Percentiles rank a stretch among this genome's conserved stretches.
Conservation (phyloP, 805 yeast species). For the Metschnikowia proteae region DNA sequence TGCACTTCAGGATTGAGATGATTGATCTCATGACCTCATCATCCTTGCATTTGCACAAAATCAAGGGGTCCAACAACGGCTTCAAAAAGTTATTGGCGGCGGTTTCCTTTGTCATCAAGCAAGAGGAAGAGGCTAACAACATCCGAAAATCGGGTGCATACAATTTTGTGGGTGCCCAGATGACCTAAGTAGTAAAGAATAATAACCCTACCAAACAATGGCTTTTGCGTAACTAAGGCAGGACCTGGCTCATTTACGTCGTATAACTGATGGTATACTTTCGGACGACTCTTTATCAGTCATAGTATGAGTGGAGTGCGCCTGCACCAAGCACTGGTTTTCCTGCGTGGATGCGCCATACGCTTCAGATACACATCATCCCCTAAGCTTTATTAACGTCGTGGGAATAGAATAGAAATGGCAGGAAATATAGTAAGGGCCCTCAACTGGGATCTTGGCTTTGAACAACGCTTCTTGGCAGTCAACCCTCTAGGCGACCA, state of each 20-base stretch:
- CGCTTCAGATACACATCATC: background rate
- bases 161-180: slow-evolving; percentile 9
- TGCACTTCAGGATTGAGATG: slow-evolving; percentile 44
- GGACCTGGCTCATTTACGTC: no score
- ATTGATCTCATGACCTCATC: slow-evolving; percentile 36
- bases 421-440: slow-evolving; percentile 61
- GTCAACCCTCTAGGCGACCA: slow-evolving; percentile 81
- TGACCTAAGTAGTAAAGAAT: background rate
- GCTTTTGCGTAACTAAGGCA: no score
- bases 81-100: slow-evolving; percentile 42
- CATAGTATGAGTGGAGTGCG: background rate
- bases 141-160: slow-evolving; percentile 13
- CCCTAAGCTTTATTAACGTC: background rate
- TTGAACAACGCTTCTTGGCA: slow-evolving; percentile 57
- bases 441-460: slow-evolving; percentile 54
- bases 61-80: slow-evolving; percentile 45
- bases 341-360: background rate
- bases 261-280: no score
- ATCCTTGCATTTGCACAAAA: slow-evolving; percentile 39
- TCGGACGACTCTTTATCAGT: no score
- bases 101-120: slow-evolving; percentile 43
- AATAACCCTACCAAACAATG: background rate
- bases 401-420: slow-evolving; percentile 28
- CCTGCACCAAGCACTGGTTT: background rate
- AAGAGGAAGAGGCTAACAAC: slow-evolving; percentile 33